Evolutionary conservation across 805 yeast species (phyloP).

Genomic region (Candida yuanshanica): DNA sequence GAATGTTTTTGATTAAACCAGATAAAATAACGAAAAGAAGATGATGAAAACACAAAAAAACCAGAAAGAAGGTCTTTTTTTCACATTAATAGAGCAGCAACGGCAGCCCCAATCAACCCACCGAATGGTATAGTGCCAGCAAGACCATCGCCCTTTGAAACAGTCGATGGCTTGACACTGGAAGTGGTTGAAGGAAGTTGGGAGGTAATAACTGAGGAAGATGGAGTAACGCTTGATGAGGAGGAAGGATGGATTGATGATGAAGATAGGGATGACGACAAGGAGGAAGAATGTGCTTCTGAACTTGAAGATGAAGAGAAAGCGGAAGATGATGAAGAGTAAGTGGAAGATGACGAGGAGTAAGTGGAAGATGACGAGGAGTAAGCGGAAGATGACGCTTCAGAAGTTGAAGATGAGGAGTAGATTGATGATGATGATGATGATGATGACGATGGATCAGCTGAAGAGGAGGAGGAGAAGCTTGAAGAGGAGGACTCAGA

Average conservation of each 20-base stretch:
- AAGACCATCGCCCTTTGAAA: conserved; percentile 12
- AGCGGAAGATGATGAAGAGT: conserved; percentile 3
- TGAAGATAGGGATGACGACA: conserved; percentile 13
- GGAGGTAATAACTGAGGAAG: conserved; percentile 16
- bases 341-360: conserved; percentile 2
- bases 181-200: conserved; percentile 12
- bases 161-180: conserved; percentile 15
- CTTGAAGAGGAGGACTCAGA: conserved; percentile 20
- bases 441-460: conserved; percentile 2
- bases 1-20: too few relatives aligned
- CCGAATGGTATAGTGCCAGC: conserved; percentile 1
- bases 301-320: conserved; percentile 6
- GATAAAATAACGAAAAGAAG: too few relatives aligned
- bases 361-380: conserved; percentile 15
- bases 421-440: conserved; percentile 6
- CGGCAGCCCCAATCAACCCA: conserved; percentile 2
- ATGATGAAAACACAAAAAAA: too few relatives aligned
- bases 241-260: conserved; percentile 16
- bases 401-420: conserved; percentile 3
- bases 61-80: too few relatives aligned
- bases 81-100: conserved; percentile 1
- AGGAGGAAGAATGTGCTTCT: conserved; percentile 19
- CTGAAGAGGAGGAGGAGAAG: conserved; percentile 2
- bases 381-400: conserved; percentile 14
- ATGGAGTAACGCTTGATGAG: conserved; percentile 16